Conservation (phyloP, 371 early-diverging fungal species). For the Sporodiniella umbellata region DNA sequence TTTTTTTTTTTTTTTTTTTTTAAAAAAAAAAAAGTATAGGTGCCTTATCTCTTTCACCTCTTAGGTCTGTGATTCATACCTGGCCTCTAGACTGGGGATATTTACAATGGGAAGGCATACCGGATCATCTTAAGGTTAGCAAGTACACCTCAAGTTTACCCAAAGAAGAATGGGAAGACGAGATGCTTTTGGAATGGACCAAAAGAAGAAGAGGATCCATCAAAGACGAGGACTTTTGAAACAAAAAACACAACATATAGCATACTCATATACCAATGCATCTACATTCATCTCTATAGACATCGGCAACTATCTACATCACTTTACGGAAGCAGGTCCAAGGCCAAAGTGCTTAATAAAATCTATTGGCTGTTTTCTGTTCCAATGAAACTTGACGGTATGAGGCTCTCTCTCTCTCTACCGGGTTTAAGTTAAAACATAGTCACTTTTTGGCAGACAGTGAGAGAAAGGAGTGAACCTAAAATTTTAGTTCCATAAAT, state of each 20-base stretch:
- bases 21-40: too few species aligned
- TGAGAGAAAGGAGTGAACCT: too few species aligned
- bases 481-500: not conserved
- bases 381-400: too few species aligned
- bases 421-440: too few species aligned
- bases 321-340: too few species aligned
- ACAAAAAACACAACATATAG: not conserved
- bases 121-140: slow-evolving; percentile 39
- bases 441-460: too few species aligned
- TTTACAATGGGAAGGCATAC: slow-evolving; percentile 37
- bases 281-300: not conserved
- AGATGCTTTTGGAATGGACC: slow-evolving; percentile 34
- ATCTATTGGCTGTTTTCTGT: too few species aligned
- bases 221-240: slow-evolving; percentile 11
- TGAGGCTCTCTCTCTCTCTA: too few species aligned
- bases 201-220: slow-evolving; percentile 17
- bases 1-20: too few species aligned
- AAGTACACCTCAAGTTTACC: slow-evolving; percentile 23
- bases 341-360: too few species aligned
- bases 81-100: slow-evolving; percentile 33
- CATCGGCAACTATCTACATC: too few species aligned
- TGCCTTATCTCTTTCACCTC: too few species aligned
- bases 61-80: slow-evolving; percentile 39
- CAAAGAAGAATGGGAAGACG: slow-evolving; percentile 55
- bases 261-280: not conserved